Evolutionary conservation across 2,329 filamentous ascomycete genomes (phyloP), one percentile per base, ranked within the genome.

Genomic region (Colletotrichum sp.): DNA sequence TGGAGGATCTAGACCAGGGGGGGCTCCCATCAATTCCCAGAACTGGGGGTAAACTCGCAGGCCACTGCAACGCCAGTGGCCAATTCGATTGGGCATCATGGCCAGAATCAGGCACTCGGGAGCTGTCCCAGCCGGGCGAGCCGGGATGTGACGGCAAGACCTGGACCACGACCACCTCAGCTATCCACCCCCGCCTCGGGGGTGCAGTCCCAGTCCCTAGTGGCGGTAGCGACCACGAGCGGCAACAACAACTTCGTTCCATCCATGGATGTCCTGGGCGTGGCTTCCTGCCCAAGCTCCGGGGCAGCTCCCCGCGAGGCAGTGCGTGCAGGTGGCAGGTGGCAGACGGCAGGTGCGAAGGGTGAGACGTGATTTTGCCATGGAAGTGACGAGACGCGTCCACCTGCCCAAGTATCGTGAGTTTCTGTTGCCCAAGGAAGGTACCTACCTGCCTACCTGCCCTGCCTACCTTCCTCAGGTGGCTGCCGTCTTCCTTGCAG

Each of bases 301-400:
- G 73, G 70, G 64, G 34, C 32, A 73, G 57, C 64, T 76, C 69
- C 73, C 70, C 70, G 70, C 64, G 73, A 76, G 70, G 73, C 69
- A 73, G 73, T 76, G 70, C 44, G 70, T 39, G 24, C 44, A 49
- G 44, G 44, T 49, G 44, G 44, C 44, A 49, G 44, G 1, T 49
- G 44, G 18, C 44, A 49, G 10, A 49, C 44, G 60, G 63, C 39
- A 66, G 34, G 62, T 39, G 62, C 60, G 30, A 66, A 18, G 21
- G 63, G 28, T 24, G 30, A 36, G 55, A 57, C 63, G 62, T 65
- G 69, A 52, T 57, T 49, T 57, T 52, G 28, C 52, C 63, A 30
- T 26, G 34, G 44, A 73, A 59, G 70, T 24, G 36, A 64, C 59
- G 69, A 73, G 73, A 60, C 57, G 73, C 73, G 73, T 73, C 59